These are phyloP conservation scores for Xanthoceras sorbifolium DNA, from an alignment of 345 rosid genomes.

Conservation along the genomic window DNA sequence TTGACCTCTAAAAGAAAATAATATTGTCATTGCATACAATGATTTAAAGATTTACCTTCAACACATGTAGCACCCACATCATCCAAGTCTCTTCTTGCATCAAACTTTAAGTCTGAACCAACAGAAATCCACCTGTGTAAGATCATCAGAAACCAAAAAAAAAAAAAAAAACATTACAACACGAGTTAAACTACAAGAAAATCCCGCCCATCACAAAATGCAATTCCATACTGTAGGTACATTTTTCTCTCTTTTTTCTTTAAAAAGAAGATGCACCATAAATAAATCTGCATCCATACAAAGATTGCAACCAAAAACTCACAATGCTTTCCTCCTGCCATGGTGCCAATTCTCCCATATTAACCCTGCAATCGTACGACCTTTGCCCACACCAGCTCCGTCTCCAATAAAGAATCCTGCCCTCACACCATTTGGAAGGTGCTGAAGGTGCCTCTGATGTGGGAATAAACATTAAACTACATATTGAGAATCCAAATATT, in stretches of 20 bases:
- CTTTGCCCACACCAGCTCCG: conserved; percentile 99
- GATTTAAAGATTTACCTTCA: conserved; percentile 53
- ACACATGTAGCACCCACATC: conserved; percentile 84
- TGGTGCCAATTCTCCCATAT: conserved; percentile 96
- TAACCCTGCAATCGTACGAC: conserved; percentile 94
- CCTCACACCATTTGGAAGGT: conserved; percentile 79
- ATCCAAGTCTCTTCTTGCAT: conserved; percentile 97
- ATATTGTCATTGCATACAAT: conserved; percentile 14
- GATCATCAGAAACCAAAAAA: conserved; percentile 25
- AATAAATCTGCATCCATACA: not conserved
- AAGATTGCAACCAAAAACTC: conserved; percentile 40
- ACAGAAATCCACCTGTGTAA: conserved; percentile 91
- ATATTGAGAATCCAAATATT: conserved; percentile 25
- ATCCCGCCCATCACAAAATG: not conserved
- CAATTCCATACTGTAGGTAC: not conserved
- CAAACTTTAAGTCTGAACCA: conserved; percentile 96
- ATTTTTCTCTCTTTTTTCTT: not conserved
- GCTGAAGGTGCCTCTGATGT: conserved; percentile 88
- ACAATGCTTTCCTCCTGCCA: conserved; percentile 84
- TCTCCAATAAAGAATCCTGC: conserved; percentile 99
- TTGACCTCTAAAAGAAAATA: not conserved
- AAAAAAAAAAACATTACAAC: conserved; percentile 22
- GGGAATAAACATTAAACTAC: conserved; percentile 30
- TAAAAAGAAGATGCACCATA: not conserved
- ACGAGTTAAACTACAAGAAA: conserved; percentile 1